Base-by-base conservation (phyloP, 2,329 filamentous ascomycete species). In the Penicillium sp. region DNA sequence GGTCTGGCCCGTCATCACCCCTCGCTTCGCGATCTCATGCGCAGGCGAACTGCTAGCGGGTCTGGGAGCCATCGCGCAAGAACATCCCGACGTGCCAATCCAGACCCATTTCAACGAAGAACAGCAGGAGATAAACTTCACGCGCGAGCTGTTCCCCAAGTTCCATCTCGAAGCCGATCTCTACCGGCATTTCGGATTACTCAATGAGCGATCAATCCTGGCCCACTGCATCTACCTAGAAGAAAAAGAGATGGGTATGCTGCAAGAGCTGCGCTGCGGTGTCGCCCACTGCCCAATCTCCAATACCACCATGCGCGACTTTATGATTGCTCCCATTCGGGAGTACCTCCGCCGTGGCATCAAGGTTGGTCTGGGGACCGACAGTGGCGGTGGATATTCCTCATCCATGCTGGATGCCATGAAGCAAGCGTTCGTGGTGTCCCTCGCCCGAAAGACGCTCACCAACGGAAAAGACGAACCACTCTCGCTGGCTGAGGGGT, bases 91-190 rank as follows among this genome's bases (percentile, higher is more conserved):
- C 0, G 68, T 89, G 20, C 78, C 84, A 0, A 83, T 90, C 35
- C 87, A 90, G 72, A 89, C 86, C 3, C 87, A 89, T 69, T 88
- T 89, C 76, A 85, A 88, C 71, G 87, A 89, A 68, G 85, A 86
- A 0, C 76, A 81, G 65, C 82, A 86, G 60, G 87, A 89, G 70
- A 84, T 87, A 55, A 63, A 76, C 1, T 80, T 82, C 20, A 89
- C 86, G 0, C 73, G 71, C 7, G 70, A 77, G 0, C 73, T 89
- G 2, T 89, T 88, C 64, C 85, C 85, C 0, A 71, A 78, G 0
- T 86, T 86, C 52, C 64, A 68, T 2, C 85, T 79, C 55, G 86
- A 89, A 70, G 84, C 81, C 0, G 85, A 88, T 55, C 75, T 90
- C 3, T 90, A 89, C 66, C 74, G 78, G 10, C 70, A 78, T 63